These are phyloP conservation scores for Claviceps africana DNA, from an alignment of 2,329 filamentous ascomycete species.

Conservation along the genomic window DNA sequence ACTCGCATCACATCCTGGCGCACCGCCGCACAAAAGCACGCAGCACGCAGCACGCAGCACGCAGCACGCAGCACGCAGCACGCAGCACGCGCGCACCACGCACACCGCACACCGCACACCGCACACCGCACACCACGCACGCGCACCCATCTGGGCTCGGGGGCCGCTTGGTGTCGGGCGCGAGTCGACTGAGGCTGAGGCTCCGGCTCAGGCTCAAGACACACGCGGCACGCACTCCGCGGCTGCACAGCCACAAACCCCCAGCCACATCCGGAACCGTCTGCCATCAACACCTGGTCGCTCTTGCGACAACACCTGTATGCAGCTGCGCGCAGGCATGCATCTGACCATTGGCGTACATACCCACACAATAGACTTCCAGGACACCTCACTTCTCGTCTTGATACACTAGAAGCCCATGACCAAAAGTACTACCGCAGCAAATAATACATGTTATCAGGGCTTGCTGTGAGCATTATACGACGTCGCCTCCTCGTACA, in stretches of 20 bases:
- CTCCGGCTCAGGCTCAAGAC: not conserved
- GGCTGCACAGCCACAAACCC: slow-evolving; percentile 1
- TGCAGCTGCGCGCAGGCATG: not conserved
- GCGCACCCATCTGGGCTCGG: not conserved
- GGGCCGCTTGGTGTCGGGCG: not conserved
- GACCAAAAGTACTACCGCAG: not conserved
- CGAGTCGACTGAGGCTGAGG: not conserved
- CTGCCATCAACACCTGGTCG: not conserved
- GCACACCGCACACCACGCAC: not conserved
- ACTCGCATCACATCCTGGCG: not conserved
- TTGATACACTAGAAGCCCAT: not conserved
- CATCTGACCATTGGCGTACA: not conserved
- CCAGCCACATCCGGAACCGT: not conserved
- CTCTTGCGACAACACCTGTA: not conserved
- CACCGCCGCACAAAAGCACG: slow-evolving; percentile 1
- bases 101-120: not conserved
- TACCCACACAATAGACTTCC: not conserved
- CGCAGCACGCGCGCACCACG: not conserved
- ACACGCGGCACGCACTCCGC: not conserved
- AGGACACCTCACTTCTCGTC: not conserved
- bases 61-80: too few species aligned
- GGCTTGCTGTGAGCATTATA: not conserved
- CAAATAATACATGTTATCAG: not conserved
- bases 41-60: too few species aligned
- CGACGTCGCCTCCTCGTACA: not conserved